Base-by-base conservation (phyloP, 768 basidiomycete genomes). In the Lenzites betulinus region DNA sequence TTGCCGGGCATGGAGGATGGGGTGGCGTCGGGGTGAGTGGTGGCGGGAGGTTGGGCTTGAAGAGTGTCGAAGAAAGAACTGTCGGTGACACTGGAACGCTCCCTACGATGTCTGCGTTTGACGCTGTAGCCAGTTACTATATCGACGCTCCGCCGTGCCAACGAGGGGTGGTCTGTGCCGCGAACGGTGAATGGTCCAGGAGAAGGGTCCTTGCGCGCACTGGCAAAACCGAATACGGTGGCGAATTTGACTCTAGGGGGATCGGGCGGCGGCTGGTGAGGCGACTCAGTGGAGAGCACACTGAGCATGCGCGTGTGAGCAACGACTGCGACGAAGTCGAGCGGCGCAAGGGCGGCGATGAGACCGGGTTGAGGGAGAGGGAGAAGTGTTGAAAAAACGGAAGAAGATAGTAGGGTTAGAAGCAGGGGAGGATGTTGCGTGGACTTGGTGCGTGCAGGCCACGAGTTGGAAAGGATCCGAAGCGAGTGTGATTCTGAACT, bases 201-300 rank as follows among this genome's bases (percentile, higher is more conserved):
- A 44, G 39, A 64, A 36, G 68, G 64, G 58, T 70, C 66, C 69
- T 75, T 77, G 51, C 75, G 75, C 48, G 53, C 72, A 58, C 50
- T 54, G 41, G 64, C 65, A 41, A 83, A 75, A 51, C 81, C 81
- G 52, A 84, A 75, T 44, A 81, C 81, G 28, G 79, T 71, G 68
- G 77, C 78, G 70, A 84, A 76, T 68, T 76, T 78, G 73, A 77
- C 78, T 76, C 76, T 80, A 35, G 74, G 66, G 47, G 58, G 48
- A 59, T 70, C 67, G 69, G 62, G 44, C 42, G 38, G 68, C 58
- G 66, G 71, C 35, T 60, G 74, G 60, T 74, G 69, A 28, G 70
- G 74, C 62, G 68, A 64, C 36, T 60, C 62, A 54, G 76, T 35
- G 41, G 67, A 63, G 59, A 76, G 73, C 64, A 74, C 74, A 69